Evolutionary conservation across 441 rosid species (phyloP).

Genomic region (Populus trichocarpa): DNA sequence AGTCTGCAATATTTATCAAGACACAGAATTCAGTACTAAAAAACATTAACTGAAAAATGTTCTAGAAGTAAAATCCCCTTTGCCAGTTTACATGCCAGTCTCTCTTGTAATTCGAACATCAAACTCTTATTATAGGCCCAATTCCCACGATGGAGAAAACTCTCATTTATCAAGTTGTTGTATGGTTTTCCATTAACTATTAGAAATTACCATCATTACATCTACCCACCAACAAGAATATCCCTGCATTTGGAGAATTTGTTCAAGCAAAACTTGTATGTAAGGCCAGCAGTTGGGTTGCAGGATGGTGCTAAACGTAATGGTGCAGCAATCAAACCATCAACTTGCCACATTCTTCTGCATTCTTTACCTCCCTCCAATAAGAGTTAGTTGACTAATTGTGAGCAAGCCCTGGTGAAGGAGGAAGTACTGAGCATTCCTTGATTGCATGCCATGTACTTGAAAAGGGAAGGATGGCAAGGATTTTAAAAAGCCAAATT

Average conservation of each 20-base stretch:
- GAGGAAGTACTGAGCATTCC: neutral
- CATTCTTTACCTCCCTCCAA: neutral
- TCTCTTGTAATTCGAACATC: neutral
- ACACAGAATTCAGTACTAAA: constrained; percentile 13
- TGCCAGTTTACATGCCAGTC: too few relatives aligned
- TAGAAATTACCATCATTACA: neutral
- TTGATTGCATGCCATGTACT: neutral
- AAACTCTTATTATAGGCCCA: neutral
- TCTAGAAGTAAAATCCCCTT: neutral
- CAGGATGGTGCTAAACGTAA: neutral
- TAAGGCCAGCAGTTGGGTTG: neutral
- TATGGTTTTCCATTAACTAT: neutral
- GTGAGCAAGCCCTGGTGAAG: neutral
- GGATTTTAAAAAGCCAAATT: neutral
- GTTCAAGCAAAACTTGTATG: neutral
- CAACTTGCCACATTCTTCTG: neutral
- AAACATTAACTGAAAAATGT: neutral
- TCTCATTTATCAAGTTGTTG: neutral
- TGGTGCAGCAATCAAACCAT: neutral
- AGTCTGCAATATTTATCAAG: constrained; percentile 39
- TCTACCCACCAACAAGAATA: neutral
- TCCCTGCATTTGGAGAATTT: neutral
- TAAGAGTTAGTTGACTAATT: neutral
- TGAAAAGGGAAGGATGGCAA: neutral
- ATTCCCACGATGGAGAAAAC: too few relatives aligned